Evolutionary conservation across 2,329 filamentous ascomycete genomes (phyloP).

Genomic region (Remersonia thermophila): DNA sequence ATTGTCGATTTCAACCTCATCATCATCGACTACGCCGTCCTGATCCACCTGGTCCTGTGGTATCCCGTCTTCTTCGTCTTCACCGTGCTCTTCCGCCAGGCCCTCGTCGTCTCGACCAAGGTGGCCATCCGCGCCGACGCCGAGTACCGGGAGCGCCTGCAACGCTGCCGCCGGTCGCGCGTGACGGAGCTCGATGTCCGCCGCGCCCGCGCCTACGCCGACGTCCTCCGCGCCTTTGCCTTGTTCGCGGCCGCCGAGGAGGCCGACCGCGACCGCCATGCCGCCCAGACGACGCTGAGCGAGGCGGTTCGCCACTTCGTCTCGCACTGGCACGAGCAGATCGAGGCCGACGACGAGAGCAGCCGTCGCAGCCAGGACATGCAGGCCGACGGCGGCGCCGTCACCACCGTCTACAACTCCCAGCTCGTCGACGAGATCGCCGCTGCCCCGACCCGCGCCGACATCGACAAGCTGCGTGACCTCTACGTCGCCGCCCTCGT

Average conservation of each 20-base stretch:
- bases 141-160: constrained; percentile 14
- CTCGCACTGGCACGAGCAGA: constrained; percentile 17
- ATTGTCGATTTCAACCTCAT: constrained; percentile 14
- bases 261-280: constrained; percentile 9
- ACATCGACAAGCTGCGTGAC: constrained; percentile 17
- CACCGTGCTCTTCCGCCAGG: constrained; percentile 16
- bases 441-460: constrained; percentile 15
- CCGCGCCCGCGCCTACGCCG: constrained; percentile 14
- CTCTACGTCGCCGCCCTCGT: constrained; percentile 16
- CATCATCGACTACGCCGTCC: constrained; percentile 18
- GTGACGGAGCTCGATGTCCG: constrained; percentile 12
- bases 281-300: constrained; percentile 9
- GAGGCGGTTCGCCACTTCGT: constrained; percentile 14
- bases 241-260: constrained; percentile 15
- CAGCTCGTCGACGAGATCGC: constrained; percentile 17
- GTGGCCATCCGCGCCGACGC: constrained; percentile 7
- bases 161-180: constrained; percentile 7
- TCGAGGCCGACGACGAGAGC: constrained; percentile 8
- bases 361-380: constrained; percentile 4
- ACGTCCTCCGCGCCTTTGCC: constrained; percentile 16
- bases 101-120: constrained; percentile 10
- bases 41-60: constrained; percentile 18
- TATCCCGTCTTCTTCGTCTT: constrained; percentile 17
- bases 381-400: constrained; percentile 10
- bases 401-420: constrained; percentile 17